Evolutionary conservation across 2,329 filamentous ascomycete species (phyloP).

Genomic region (Neophaeococcomyces aloes): DNA sequence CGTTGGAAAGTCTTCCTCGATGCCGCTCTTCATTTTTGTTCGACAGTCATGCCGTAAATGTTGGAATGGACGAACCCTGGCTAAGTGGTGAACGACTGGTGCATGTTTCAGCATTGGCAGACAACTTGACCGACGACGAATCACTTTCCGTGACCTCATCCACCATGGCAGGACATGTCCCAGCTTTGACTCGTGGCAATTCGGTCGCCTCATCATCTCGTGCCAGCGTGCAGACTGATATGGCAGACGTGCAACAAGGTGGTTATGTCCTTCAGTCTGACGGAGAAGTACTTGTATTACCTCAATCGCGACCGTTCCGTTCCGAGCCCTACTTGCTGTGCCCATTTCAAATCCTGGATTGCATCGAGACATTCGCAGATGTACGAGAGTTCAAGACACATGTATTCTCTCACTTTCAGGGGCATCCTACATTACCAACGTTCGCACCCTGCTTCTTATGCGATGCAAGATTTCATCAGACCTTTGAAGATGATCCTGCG

Average conservation of each 20-base stretch:
- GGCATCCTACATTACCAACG: conserved; percentile 28
- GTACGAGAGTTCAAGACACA: conserved; percentile 33
- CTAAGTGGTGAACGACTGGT: neutral
- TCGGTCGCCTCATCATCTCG: conserved; percentile 17
- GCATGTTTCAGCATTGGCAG: neutral
- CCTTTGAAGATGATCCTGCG: conserved; percentile 17
- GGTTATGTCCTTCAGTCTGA: conserved; percentile 19
- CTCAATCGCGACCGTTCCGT: conserved; percentile 12
- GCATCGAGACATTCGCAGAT: conserved; percentile 31
- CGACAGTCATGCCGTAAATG: neutral
- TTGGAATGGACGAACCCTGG: neutral
- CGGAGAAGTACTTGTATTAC: conserved; percentile 18
- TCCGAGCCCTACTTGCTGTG: conserved; percentile 24
- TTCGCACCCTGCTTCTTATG: conserved; percentile 37
- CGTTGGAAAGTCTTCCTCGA: no score
- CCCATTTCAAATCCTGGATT: conserved; percentile 37
- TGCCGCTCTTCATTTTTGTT: no score
- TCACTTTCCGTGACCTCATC: conserved; percentile 2
- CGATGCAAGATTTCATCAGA: conserved; percentile 20
- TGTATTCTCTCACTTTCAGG: conserved; percentile 36
- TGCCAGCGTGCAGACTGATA: conserved; percentile 17
- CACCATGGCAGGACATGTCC: conserved; percentile 9
- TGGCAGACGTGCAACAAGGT: conserved; percentile 18
- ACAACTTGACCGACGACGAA: conserved; percentile 4
- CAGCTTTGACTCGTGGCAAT: conserved; percentile 19